These are phyloP conservation scores for Suhomyces coccinellae DNA, from an alignment of 1,139 yeast species.

Conservation along the genomic window DNA sequence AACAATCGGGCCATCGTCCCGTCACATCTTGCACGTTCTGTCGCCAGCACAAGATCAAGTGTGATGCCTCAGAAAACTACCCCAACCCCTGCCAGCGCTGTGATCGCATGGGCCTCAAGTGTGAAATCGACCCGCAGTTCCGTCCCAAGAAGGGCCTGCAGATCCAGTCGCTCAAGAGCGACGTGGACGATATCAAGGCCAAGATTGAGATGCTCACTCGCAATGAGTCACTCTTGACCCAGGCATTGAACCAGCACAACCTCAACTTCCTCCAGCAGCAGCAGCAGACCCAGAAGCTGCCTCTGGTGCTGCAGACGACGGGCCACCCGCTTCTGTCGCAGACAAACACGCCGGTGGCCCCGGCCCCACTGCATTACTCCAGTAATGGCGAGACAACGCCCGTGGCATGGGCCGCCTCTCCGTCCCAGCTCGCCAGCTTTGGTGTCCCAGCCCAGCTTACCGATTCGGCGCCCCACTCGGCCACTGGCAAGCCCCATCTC, in stretches of 20 bases:
- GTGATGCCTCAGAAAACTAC: slow-evolving; percentile 83
- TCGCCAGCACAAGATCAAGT: slow-evolving; percentile 90
- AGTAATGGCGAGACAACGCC: slow-evolving; percentile 6
- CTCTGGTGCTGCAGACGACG: neutral
- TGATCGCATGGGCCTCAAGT: slow-evolving; percentile 71
- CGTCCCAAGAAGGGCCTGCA: slow-evolving; percentile 92
- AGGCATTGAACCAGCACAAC: slow-evolving; percentile 55
- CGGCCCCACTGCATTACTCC: slow-evolving; percentile 1
- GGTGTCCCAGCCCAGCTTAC: slow-evolving; percentile 7
- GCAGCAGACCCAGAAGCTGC: slow-evolving; percentile 19
- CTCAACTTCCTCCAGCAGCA: slow-evolving; percentile 31
- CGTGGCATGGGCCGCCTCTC: slow-evolving; percentile 6
- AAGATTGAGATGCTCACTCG: slow-evolving; percentile 75
- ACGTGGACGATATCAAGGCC: slow-evolving; percentile 76
- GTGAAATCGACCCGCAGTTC: slow-evolving; percentile 90
- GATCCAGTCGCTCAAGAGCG: slow-evolving; percentile 78
- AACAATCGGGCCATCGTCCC: slow-evolving; percentile 64
- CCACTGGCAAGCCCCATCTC: slow-evolving; percentile 10
- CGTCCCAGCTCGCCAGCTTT: slow-evolving; percentile 1
- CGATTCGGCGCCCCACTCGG: slow-evolving; percentile 10
- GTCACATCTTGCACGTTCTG: slow-evolving; percentile 94
- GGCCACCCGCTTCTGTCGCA: neutral
- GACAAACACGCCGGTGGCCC: neutral
- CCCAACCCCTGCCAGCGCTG: slow-evolving; percentile 87
- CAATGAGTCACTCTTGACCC: slow-evolving; percentile 67